Evolutionary conservation across 345 rosid species (phyloP).

Genomic region (Kandelia obovata): DNA sequence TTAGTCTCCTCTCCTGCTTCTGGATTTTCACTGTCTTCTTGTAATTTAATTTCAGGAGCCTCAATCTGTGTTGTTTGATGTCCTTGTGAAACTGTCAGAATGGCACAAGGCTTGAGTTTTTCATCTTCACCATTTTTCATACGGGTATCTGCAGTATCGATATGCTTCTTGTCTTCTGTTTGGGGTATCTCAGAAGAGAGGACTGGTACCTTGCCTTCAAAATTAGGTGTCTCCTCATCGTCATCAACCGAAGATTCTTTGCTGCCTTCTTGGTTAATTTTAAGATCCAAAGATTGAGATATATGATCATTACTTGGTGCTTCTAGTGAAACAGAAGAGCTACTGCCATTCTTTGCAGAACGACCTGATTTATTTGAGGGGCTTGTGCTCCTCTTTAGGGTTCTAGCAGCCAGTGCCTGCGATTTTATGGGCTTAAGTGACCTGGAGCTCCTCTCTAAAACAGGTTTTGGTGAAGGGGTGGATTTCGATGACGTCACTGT

Average conservation of each 20-base stretch:
- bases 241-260: constrained; percentile 25
- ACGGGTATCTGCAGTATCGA: constrained; percentile 17
- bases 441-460: constrained; percentile 32
- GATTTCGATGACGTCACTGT: constrained; percentile 32
- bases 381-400: constrained; percentile 25
- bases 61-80: neutral
- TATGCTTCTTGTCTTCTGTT: constrained; percentile 16
- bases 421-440: constrained; percentile 28
- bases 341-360: constrained; percentile 18
- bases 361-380: neutral
- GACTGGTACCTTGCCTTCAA: constrained; percentile 19
- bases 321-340: constrained; percentile 12
- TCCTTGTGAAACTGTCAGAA: constrained; percentile 21
- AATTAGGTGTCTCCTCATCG: constrained; percentile 32
- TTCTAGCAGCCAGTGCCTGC: constrained; percentile 17
- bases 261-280: constrained; percentile 20
- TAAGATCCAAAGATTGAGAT: constrained; percentile 15
- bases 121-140: constrained; percentile 28
- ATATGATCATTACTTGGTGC: constrained; percentile 12
- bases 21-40: constrained; percentile 4
- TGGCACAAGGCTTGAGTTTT: constrained; percentile 11
- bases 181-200: constrained; percentile 17
- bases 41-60: constrained; percentile 2
- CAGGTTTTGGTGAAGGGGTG: constrained; percentile 12
- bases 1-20: constrained; percentile 3